Conservation (phyloP, 257 asterid species). For the Solanum bulbocastanum region DNA sequence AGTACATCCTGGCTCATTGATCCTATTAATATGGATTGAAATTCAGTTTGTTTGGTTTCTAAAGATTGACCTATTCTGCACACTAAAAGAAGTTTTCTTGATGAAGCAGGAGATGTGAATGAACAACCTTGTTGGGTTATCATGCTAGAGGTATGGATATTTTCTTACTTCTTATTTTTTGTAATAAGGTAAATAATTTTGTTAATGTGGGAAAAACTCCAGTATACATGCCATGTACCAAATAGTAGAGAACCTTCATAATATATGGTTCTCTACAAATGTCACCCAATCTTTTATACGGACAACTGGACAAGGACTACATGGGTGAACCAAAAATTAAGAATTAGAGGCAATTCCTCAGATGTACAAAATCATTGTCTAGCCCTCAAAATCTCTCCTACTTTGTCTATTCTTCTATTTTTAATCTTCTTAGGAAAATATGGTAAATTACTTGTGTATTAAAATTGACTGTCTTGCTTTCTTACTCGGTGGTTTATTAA, state of each 20-base stretch:
- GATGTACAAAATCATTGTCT: neutral
- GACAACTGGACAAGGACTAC: neutral
- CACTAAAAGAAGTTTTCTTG: constrained; percentile 1
- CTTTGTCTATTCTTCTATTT: neutral
- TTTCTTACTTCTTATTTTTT: neutral
- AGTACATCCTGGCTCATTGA: neutral
- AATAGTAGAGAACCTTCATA: neutral
- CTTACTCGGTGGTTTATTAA: neutral
- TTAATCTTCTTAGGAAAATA: neutral
- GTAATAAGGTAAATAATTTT: neutral
- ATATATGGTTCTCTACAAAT: neutral
- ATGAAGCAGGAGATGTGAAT: constrained; percentile 57
- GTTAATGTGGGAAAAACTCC: neutral
- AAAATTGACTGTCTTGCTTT: neutral
- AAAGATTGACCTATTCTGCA: neutral
- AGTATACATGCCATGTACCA: neutral
- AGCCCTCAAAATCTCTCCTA: neutral
- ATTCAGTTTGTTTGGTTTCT: neutral
- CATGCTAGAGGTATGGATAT: constrained; percentile 72
- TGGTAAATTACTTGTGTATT: neutral
- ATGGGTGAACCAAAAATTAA: neutral
- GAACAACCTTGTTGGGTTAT: constrained; percentile 97
- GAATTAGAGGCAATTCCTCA: neutral
- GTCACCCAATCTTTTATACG: neutral
- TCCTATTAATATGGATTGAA: neutral